Percentiles rank a stretch among this genome's conserved stretches.
These are phyloP conservation scores for Phalaenopsis hybrid DNA, from an alignment of 116 monocot species.

Conservation along the genomic window DNA sequence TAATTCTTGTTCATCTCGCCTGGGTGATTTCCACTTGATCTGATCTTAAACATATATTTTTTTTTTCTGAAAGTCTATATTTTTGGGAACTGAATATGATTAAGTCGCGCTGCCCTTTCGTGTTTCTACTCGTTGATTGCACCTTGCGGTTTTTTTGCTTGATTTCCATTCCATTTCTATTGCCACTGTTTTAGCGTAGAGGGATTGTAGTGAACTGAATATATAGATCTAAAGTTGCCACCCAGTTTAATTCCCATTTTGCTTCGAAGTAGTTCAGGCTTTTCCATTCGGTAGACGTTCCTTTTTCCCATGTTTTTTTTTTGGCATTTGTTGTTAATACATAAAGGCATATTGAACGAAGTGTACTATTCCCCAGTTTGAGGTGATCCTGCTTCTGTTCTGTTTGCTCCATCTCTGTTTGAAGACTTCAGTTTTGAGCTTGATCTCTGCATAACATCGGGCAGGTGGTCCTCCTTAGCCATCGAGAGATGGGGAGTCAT, in stretches of 20 bases:
- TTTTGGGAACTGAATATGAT: background rate
- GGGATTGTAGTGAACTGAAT: background rate
- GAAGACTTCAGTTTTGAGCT: too few relatives aligned
- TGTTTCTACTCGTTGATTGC: background rate
- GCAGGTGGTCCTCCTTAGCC: too few relatives aligned
- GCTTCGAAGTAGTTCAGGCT: background rate
- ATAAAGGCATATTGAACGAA: too few relatives aligned
- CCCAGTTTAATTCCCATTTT: background rate
- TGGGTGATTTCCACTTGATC: background rate
- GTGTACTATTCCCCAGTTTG: too few relatives aligned
- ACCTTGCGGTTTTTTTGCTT: background rate
- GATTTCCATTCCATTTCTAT: background rate
- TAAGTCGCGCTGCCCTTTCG: background rate
- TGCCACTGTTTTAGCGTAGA: background rate
- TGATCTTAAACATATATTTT: background rate
- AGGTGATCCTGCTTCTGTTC: too few relatives aligned
- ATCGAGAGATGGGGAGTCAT: too few relatives aligned
- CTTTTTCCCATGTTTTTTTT: background rate
- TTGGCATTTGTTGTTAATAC: background rate
- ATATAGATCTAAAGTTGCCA: background rate
- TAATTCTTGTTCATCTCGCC: background rate
- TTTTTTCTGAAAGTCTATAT: background rate
- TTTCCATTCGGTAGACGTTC: background rate
- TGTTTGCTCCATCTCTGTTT: too few relatives aligned
- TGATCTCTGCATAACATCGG: too few relatives aligned